Percentiles rank a stretch among this genome's conserved stretches.
Evolutionary conservation across 73 alveolate genomes (phyloP).

Genomic region (Diophrys appendiculata): DNA sequence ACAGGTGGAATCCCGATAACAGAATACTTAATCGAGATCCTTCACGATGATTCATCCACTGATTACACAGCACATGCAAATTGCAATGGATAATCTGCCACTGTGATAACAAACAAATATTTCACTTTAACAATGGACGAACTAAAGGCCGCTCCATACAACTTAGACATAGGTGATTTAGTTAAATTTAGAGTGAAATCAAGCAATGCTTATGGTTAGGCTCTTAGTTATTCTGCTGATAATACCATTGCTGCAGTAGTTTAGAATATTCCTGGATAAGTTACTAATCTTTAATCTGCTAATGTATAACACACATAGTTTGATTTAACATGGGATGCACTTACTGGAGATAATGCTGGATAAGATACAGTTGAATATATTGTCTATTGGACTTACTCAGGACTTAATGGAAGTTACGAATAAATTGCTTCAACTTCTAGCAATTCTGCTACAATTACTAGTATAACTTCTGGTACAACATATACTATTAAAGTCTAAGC

Average conservation of each 20-base stretch:
- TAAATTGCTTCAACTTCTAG: too few species aligned
- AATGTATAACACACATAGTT: constrained; percentile 29
- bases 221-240: constrained; percentile 15
- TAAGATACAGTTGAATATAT: not conserved
- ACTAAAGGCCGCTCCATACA: constrained; percentile 35
- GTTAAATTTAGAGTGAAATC: constrained; percentile 37
- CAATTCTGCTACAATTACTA: not conserved
- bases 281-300: not conserved
- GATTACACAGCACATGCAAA: too few species aligned
- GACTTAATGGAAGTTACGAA: too few species aligned
- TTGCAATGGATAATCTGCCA: too few species aligned
- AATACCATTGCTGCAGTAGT: constrained; percentile 8
- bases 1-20: too few species aligned
- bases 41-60: too few species aligned
- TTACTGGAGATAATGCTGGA: constrained; percentile 18
- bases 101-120: too few species aligned
- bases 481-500: constrained; percentile 37
- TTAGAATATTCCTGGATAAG: too few species aligned
- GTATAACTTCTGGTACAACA: constrained; percentile 17
- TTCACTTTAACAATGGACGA: too few species aligned
- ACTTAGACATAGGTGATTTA: constrained; percentile 16
- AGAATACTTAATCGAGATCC: too few species aligned
- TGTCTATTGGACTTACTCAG: not conserved
- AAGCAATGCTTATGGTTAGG: constrained; percentile 43
- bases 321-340: too few species aligned